Evolutionary conservation across 2,329 filamentous ascomycete species (phyloP).

Genomic region (Penicillium sp.): DNA sequence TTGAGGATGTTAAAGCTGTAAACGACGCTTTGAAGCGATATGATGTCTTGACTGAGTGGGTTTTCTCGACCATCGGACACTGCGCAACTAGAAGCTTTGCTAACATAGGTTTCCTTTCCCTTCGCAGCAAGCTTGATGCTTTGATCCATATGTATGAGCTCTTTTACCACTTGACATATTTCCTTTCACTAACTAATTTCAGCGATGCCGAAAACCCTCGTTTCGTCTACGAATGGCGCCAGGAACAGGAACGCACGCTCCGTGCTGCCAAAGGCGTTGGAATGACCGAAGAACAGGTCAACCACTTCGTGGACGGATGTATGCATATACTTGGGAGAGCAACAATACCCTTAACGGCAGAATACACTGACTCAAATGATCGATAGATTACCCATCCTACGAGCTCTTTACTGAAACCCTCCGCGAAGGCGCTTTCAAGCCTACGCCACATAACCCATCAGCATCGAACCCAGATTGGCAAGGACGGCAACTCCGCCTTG

Average conservation of each 20-base stretch:
- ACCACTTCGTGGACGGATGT: conserved; percentile 69
- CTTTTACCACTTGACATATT: background rate
- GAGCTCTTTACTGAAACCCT: conserved; percentile 64
- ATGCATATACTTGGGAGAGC: conserved; percentile 23
- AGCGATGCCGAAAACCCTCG: conserved; percentile 67
- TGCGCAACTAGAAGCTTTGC: background rate
- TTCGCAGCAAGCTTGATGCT: conserved; percentile 53
- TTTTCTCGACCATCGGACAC: background rate
- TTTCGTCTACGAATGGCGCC: conserved; percentile 81
- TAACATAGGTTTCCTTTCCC: conserved; percentile 11
- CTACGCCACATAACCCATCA: conserved; percentile 14
- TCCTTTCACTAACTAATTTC: background rate
- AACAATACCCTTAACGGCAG: background rate
- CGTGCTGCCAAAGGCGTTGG: conserved; percentile 65
- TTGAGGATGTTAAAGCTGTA: conserved; percentile 56
- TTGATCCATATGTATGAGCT: conserved; percentile 59
- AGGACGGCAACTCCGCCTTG: conserved; percentile 58
- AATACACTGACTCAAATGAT: background rate
- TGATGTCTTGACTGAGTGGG: conserved; percentile 55
- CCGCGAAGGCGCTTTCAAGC: conserved; percentile 55
- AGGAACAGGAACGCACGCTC: conserved; percentile 74
- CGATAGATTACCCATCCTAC: conserved; percentile 64
- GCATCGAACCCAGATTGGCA: conserved; percentile 35
- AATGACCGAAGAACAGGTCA: conserved; percentile 79
- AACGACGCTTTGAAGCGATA: conserved; percentile 59